Evolutionary conservation across 768 basidiomycete genomes (phyloP).

Genomic region (Kwoniella dejecticola): DNA sequence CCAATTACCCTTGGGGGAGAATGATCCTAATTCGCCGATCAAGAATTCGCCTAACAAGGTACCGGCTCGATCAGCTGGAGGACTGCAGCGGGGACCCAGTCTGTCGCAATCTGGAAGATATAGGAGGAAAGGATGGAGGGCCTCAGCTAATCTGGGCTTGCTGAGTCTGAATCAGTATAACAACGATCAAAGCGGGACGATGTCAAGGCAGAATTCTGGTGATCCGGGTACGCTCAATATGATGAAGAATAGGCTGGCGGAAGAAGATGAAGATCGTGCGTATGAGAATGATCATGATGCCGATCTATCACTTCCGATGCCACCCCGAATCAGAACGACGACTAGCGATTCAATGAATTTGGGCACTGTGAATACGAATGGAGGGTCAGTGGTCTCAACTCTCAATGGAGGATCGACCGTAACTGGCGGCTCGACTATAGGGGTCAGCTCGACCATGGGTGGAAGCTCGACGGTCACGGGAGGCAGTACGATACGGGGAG

Average conservation of each 20-base stretch:
- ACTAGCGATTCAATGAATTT: conserved; percentile 3
- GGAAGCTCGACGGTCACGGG: conserved; percentile 4
- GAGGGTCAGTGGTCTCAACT: neutral
- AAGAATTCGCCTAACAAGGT: neutral
- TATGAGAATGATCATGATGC: conserved; percentile 1
- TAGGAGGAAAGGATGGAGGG: conserved; percentile 42
- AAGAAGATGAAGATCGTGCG: conserved; percentile 20
- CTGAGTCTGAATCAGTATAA: conserved; percentile 7
- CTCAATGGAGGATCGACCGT: conserved; percentile 4
- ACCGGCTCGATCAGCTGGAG: neutral
- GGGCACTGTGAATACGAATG: conserved; percentile 5
- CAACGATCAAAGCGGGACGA: neutral
- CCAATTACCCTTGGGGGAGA: neutral
- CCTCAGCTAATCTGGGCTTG: conserved; percentile 26
- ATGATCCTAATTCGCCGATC: conserved; percentile 1
- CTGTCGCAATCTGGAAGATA: conserved; percentile 35
- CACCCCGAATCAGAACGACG: neutral
- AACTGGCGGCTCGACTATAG: neutral
- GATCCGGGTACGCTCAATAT: neutral
- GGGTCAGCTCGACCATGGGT: neutral
- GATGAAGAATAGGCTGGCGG: conserved; percentile 9
- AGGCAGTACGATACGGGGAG: conserved; percentile 18
- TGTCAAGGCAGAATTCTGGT: conserved; percentile 22
- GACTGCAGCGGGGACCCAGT: conserved; percentile 31
- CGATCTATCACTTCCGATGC: too few species aligned